Percentiles rank a stretch among this genome's conserved stretches.
Conservation (phyloP, 139 green algal genomes). For the Chlamydomonas incerta region DNA sequence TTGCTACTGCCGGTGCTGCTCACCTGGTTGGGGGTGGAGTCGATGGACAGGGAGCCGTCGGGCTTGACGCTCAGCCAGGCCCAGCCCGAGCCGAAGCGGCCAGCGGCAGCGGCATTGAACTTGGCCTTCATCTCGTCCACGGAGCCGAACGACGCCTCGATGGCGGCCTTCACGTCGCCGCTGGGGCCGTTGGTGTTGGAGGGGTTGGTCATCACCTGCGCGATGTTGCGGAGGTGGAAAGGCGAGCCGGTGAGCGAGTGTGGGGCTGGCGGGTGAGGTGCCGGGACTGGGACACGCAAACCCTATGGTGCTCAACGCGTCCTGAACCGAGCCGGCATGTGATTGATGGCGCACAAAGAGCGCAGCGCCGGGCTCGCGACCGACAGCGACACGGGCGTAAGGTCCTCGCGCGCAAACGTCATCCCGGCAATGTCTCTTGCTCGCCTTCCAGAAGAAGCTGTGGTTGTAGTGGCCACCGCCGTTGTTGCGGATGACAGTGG, state of each 20-base stretch:
- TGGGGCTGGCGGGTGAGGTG: too few species aligned
- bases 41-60: slow-evolving; percentile 78
- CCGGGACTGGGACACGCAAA: too few species aligned
- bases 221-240: background rate
- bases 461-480: slow-evolving; percentile 73
- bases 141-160: slow-evolving; percentile 77
- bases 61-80: slow-evolving; percentile 80
- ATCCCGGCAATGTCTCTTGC: too few species aligned
- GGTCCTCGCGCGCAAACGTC: too few species aligned
- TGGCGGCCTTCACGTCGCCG: slow-evolving; percentile 60
- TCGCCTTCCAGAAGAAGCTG: slow-evolving; percentile 68
- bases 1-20: too few species aligned
- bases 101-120: slow-evolving; percentile 82
- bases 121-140: slow-evolving; percentile 84
- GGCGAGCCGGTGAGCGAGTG: too few species aligned
- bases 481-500: slow-evolving; percentile 77
- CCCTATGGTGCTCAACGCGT: too few species aligned
- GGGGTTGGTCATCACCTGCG: slow-evolving; percentile 55
- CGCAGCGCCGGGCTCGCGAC: too few species aligned
- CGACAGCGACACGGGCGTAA: too few species aligned
- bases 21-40: slow-evolving; percentile 81
- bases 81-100: slow-evolving; percentile 87
- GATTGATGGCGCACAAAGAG: too few species aligned
- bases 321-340: too few species aligned
- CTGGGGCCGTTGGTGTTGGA: slow-evolving; percentile 51